phyloP scores from a whole-genome alignment of 352 stramenopile species.

The Pythium aquatile region DNA sequence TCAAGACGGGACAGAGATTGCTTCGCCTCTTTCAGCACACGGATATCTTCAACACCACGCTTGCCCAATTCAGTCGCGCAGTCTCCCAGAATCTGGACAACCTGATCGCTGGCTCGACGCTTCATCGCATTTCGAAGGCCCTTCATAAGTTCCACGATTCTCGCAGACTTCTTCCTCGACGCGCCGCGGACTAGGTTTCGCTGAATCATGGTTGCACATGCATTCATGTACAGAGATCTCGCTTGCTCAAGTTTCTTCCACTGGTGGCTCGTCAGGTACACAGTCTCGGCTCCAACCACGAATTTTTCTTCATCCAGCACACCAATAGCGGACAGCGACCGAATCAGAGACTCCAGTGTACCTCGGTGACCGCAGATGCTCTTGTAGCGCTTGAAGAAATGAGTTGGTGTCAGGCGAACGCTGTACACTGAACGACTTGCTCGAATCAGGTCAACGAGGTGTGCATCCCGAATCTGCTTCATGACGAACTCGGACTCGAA shows the following conservation, averaged over 20 bases:
- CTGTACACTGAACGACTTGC: slow-evolving; percentile 73
- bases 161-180: slow-evolving; percentile 61
- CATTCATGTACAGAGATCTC: slow-evolving; percentile 75
- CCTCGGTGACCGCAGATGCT: slow-evolving; percentile 77
- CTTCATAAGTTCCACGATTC: slow-evolving; percentile 57
- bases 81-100: slow-evolving; percentile 60
- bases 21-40: slow-evolving; percentile 49
- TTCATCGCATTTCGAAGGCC: slow-evolving; percentile 53
- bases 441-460: slow-evolving; percentile 75
- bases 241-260: slow-evolving; percentile 81
- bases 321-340: slow-evolving; percentile 75
- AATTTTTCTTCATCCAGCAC: slow-evolving; percentile 80
- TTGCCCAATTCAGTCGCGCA: slow-evolving; percentile 63
- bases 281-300: slow-evolving; percentile 65
- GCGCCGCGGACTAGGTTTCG: slow-evolving; percentile 73
- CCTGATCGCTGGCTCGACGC: slow-evolving; percentile 51
- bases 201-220: slow-evolving; percentile 82
- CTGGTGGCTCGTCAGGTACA: slow-evolving; percentile 79
- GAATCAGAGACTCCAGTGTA: slow-evolving; percentile 69
- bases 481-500: slow-evolving; percentile 76
- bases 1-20: slow-evolving; percentile 58
- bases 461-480: slow-evolving; percentile 64
- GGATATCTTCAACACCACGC: slow-evolving; percentile 50
- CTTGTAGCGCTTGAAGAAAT: slow-evolving; percentile 82
- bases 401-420: slow-evolving; percentile 70